These are phyloP conservation scores for Aspergillus melleus DNA, from an alignment of 2,329 filamentous ascomycete species.

Conservation along the genomic window DNA sequence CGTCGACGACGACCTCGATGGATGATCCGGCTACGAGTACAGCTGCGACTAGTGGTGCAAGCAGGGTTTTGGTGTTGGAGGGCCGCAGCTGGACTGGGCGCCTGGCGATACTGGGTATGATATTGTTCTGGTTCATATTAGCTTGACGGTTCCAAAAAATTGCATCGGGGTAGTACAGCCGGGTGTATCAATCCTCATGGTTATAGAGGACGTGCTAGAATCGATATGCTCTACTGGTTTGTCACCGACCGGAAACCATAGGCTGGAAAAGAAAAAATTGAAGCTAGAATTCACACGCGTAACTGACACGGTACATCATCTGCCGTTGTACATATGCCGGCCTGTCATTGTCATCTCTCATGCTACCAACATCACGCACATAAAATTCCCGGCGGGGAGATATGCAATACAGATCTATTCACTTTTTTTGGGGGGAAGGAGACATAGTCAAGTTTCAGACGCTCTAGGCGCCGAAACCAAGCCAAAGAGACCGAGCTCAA, in stretches of 20 bases:
- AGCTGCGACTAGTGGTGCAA: background rate
- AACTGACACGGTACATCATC: background rate
- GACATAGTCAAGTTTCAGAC: conserved; percentile 13
- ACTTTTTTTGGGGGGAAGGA: conserved; percentile 17
- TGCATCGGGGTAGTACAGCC: too few species aligned
- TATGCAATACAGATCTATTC: conserved; percentile 30
- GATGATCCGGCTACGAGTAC: background rate
- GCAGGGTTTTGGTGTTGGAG: background rate
- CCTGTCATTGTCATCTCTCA: conserved; percentile 28
- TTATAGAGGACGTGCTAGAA: too few species aligned
- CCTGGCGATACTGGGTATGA: conserved; percentile 5
- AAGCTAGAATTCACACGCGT: background rate
- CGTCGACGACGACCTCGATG: conserved; percentile 9
- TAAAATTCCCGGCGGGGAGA: conserved; percentile 15
- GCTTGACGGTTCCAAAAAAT: background rate
- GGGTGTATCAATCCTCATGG: too few species aligned
- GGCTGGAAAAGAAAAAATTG: background rate
- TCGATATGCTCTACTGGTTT: too few species aligned
- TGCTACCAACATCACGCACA: conserved; percentile 26
- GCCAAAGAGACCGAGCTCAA: conserved; percentile 17
- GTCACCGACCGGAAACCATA: background rate
- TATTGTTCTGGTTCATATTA: background rate
- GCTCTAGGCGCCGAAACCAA: conserved; percentile 18
- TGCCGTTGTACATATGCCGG: conserved; percentile 5
- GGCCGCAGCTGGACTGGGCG: background rate